Conservation (phyloP, 345 rosid genomes). For the Aquilaria sinensis region DNA sequence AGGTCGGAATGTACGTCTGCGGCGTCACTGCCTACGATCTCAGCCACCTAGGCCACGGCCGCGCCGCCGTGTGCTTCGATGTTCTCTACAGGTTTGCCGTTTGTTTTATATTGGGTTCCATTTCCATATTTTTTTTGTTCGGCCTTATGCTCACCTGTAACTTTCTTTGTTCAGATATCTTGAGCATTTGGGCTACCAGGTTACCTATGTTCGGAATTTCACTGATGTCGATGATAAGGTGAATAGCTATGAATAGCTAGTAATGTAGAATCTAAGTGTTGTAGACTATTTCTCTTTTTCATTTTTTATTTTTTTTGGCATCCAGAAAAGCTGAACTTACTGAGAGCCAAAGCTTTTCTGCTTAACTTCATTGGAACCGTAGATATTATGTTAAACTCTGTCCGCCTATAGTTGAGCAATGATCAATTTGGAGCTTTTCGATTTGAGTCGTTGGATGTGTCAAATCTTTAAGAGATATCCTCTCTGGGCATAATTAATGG, state of each 20-base stretch:
- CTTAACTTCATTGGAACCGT: no score
- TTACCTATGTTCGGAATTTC: constrained; percentile 72
- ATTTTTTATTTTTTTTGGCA: no score
- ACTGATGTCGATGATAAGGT: constrained; percentile 97
- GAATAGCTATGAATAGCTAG: constrained; percentile 15
- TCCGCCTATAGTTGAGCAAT: no score
- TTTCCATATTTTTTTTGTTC: background rate
- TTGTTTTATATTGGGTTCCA: background rate
- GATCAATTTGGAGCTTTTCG: no score
- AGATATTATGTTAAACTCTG: no score
- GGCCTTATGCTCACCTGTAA: background rate
- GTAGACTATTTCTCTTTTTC: no score
- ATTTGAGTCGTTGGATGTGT: no score
- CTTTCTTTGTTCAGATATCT: constrained; percentile 55
- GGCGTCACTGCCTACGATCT: constrained; percentile 84
- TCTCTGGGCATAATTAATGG: no score
- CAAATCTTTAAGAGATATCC: no score
- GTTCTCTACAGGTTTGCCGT: constrained; percentile 55
- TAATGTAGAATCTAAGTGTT: no score
- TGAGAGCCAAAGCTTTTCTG: no score
- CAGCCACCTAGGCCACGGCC: constrained; percentile 93
- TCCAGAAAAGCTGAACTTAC: no score
- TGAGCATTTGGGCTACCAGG: constrained; percentile 58
- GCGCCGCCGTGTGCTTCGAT: constrained; percentile 82
- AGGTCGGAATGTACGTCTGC: constrained; percentile 79